Evolutionary conservation across 768 basidiomycete species (phyloP), one percentile per base, ranked within the genome.

Genomic region (Auricularia sp.): DNA sequence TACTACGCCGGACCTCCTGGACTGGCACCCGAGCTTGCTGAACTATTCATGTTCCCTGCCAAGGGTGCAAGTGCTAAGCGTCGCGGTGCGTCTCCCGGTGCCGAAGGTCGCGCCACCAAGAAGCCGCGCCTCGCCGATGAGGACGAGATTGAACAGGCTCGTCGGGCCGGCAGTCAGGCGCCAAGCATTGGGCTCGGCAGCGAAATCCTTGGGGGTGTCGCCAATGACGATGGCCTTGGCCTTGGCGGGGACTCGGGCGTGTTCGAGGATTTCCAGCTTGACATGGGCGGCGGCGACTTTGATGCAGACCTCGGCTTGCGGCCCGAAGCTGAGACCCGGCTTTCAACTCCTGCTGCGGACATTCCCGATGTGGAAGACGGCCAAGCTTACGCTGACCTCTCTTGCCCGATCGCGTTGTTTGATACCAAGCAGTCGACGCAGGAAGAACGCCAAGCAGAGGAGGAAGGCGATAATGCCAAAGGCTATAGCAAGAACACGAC

Each of bases 401-500:
- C 81, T 34, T 93, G 91, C 70, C 88, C 88, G 0, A 90, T 94
- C 68, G 86, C 88, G n/a, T 78, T 84, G 67, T 94, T 95, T 73
- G 93, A 93, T 71, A 77, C 80, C 10, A 81, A 84, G 51, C 83
- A 86, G 69, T 78, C 78, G 54, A 82, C 86, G 70, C 75, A 75
- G 65, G 71, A 80, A 65, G 79, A 83, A 66, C 71, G 74, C 54
- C 71, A 78, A 4, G 71, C 76, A 3, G 77, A 80, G 56, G 69
- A 73, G 39, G 82, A 82, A 29, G 37, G n/a, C 13, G 66, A 67
- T 29, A 33, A 62, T 11, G 62, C 14, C 10, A 87, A 86, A 69
- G 89, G 88, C 0, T 94, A 90, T 74, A 93, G 92, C 77, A 88
- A 85, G 77, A 95, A 95, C 71, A 97, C 94, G 0, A 80, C 90